Evolutionary conservation across 805 yeast genomes (phyloP), one percentile per base, ranked within the genome.

Genomic region (Osmozyma mogii): DNA sequence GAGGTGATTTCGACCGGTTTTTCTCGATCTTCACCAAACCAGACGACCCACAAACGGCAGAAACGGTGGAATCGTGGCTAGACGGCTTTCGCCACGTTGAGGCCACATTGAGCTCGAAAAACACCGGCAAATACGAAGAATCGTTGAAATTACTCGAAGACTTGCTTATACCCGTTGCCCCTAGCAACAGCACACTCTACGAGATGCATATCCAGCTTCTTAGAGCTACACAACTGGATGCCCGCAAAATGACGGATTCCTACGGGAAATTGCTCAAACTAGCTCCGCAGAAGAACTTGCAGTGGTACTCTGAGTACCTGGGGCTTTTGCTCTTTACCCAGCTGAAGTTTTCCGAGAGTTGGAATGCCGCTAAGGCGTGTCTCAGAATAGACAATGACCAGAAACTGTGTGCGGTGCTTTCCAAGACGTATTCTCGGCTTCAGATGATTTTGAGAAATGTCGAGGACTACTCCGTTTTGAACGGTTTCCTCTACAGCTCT

Each of bases 331-430:
- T 70, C 28, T 76, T 65, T 41, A 68, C 75, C 5, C 61, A 75
- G 22, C 58, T 63, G 22, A 72, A 74, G 23, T 72, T 67, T 35
- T 71, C 71, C 10, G 63, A 64, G 15, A 68, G 81, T 0, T 54
- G 70, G 43, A 62, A 53, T 35, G 61, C 65, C 22, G 61, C 78
- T 15, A 71, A 78, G 41, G 75, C 70, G 38, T 87, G 96, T 50
- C 58, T 89, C 28, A 75, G 81, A 31, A 67, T 74, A 25, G 89
- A 89, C 52, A 82, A 84, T 52, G 96, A 84, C 38, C 70, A 68
- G 40, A 56, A 57, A 16, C 57, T 54, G 3, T 85, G 95, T 52
- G 73, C 76, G 17, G 56, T 47, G 11, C 45, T 68, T 17, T 70
- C 83, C 8, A 71, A 78, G 41, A 51, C 75, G n/a, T 58, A 58